phyloP scores from a whole-genome alignment of 495 filamentous ascomycete species.

The Podospora pseudoanserina region DNA sequence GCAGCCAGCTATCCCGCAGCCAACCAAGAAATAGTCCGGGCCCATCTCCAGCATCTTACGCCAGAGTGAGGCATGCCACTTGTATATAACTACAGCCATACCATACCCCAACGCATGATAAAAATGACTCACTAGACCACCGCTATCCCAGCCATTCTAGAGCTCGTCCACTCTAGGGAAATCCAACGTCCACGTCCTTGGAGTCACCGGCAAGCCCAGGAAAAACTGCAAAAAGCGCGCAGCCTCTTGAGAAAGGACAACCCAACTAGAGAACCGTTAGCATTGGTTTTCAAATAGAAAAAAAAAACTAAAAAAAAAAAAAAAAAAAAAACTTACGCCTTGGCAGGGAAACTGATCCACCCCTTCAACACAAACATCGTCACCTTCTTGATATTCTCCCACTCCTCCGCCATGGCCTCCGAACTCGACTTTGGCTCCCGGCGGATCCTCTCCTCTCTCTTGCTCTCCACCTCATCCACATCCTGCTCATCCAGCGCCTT shows the following conservation, averaged over 20 bases:
- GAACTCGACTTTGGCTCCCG: slow-evolving; percentile 32
- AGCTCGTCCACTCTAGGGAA: slow-evolving; percentile 54
- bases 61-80: no score
- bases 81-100: not conserved
- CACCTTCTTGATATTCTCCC: slow-evolving; percentile 56
- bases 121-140: not conserved
- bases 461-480: slow-evolving; percentile 24
- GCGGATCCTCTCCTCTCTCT: slow-evolving; percentile 38
- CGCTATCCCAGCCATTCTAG: slow-evolving; percentile 4
- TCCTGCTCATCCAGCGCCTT: slow-evolving; percentile 14
- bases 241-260: slow-evolving; percentile 58
- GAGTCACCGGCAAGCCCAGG: slow-evolving; percentile 70
- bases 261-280: slow-evolving; percentile 47
- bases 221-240: slow-evolving; percentile 68
- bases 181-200: slow-evolving; percentile 62
- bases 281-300: not conserved
- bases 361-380: slow-evolving; percentile 61
- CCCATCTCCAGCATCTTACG: no score
- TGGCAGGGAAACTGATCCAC: slow-evolving; percentile 66
- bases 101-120: not conserved
- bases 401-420: slow-evolving; percentile 59
- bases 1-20: no score
- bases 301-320: not conserved
- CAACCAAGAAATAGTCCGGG: no score
- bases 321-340: slow-evolving; percentile 58